These are phyloP conservation scores for Yarrowia keelungensis DNA, from an alignment of 805 yeast species.

Conservation along the genomic window DNA sequence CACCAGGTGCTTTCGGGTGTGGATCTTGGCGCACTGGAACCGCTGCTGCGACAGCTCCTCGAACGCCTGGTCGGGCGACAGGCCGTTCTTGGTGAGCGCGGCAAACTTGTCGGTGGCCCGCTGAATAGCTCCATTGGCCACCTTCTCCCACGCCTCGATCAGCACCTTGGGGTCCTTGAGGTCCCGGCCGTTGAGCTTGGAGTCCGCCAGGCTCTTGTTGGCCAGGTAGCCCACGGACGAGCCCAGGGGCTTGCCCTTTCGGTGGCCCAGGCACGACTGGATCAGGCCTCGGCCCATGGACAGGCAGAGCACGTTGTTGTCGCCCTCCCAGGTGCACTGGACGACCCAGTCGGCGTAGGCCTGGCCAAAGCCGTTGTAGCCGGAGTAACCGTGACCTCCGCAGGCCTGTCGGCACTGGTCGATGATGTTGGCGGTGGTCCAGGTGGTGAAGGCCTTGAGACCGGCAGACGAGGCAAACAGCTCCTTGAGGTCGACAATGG, in stretches of 20 bases:
- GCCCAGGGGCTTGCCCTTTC: conserved; percentile 56
- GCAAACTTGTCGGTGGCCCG: conserved; percentile 47
- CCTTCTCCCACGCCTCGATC: conserved; percentile 52
- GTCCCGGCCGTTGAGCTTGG: conserved; percentile 43
- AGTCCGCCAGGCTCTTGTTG: conserved; percentile 39
- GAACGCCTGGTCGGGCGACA: conserved; percentile 49
- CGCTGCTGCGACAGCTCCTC: conserved; percentile 54
- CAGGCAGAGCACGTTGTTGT: conserved; percentile 83
- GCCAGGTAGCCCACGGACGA: conserved; percentile 57
- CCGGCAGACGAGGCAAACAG: conserved; percentile 86
- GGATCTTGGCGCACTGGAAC: conserved; percentile 53
- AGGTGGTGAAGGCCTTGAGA: conserved; percentile 86
- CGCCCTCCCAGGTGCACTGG: conserved; percentile 99
- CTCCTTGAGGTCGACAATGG: conserved; percentile 70
- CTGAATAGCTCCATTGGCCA: conserved; percentile 48
- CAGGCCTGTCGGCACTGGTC: conserved; percentile 93
- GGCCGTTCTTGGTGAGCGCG: conserved; percentile 28
- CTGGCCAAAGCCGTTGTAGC: conserved; percentile 88
- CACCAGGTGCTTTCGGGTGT: conserved; percentile 52
- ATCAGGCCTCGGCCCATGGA: conserved; percentile 81
- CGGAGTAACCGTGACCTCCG: conserved; percentile 96
- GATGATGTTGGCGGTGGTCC: conserved; percentile 80
- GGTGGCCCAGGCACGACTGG: conserved; percentile 55
- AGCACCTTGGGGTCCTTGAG: conserved; percentile 46
- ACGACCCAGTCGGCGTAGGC: conserved; percentile 93